phyloP scores from a whole-genome alignment of 106 monocot species.

The Acanthochlamys bracteata region DNA sequence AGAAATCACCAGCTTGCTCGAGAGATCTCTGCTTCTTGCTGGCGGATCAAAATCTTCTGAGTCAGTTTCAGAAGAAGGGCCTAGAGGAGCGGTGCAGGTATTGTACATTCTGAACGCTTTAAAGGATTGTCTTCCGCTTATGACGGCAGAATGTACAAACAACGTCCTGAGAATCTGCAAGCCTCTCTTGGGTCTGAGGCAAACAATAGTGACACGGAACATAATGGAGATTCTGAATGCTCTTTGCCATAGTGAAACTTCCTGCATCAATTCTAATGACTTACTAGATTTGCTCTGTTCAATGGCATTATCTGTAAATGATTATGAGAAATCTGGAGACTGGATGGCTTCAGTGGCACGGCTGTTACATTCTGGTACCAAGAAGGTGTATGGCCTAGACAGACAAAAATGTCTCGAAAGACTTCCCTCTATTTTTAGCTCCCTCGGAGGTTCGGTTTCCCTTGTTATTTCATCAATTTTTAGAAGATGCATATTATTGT shows the following conservation, averaged over 20 bases:
- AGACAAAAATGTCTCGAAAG: conserved; percentile 47
- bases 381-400: conserved; percentile 50
- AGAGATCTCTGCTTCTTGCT: conserved; percentile 74
- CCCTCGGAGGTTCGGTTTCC: conserved; percentile 57
- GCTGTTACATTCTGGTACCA: conserved; percentile 50
- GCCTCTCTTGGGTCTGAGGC: conserved; percentile 39
- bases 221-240: conserved; percentile 72
- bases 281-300: conserved; percentile 65
- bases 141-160: conserved; percentile 43
- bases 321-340: conserved; percentile 60
- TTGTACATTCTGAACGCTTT: conserved; percentile 56
- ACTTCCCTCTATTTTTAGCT: conserved; percentile 63
- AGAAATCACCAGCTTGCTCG: conserved; percentile 49
- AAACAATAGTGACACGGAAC: conserved; percentile 60
- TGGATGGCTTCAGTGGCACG: conserved; percentile 69
- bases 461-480: too few species aligned
- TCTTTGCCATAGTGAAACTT: conserved; percentile 38
- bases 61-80: conserved; percentile 20
- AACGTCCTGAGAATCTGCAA: conserved; percentile 55
- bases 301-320: conserved; percentile 35
- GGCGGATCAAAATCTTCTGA: conserved; percentile 47
- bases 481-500: too few species aligned
- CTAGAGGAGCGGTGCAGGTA: conserved; percentile 64
- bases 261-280: conserved; percentile 39
- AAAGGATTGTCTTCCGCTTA: conserved; percentile 54